These are phyloP conservation scores for Clitopilus passeckerianus DNA, from an alignment of 768 basidiomycete genomes.

Conservation along the genomic window DNA sequence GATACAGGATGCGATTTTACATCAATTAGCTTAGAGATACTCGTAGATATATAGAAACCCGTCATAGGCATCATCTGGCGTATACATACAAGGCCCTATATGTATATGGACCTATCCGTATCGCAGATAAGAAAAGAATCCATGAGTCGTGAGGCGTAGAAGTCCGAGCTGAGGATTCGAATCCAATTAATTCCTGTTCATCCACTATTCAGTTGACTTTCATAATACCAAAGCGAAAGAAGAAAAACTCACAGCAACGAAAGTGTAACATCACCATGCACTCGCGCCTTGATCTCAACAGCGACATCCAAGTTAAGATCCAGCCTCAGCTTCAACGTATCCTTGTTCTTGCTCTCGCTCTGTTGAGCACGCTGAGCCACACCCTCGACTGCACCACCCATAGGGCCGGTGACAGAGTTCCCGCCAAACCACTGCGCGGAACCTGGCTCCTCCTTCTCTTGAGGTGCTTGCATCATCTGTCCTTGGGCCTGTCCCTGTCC, in stretches of 20 bases:
- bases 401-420: slow-evolving; percentile 3
- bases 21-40: too few relatives aligned
- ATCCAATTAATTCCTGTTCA: not conserved
- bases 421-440: not conserved
- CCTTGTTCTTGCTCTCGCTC: slow-evolving; percentile 8
- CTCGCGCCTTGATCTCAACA: slow-evolving; percentile 25
- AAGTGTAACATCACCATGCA: slow-evolving; percentile 28
- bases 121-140: too few relatives aligned
- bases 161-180: too few relatives aligned
- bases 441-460: not conserved
- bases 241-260: slow-evolving; percentile 11
- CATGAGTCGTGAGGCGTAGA: too few relatives aligned
- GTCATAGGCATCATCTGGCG: too few relatives aligned
- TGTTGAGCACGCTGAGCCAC: slow-evolving; percentile 15
- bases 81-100: too few relatives aligned
- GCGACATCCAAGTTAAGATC: slow-evolving; percentile 29
- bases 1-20: too few relatives aligned
- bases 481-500: not conserved
- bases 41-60: too few relatives aligned
- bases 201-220: not conserved
- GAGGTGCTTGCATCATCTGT: not conserved
- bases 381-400: slow-evolving; percentile 10
- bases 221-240: not conserved
- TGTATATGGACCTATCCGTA: too few relatives aligned
- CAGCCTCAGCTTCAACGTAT: slow-evolving; percentile 18